These are phyloP conservation scores for Russula lepida DNA, from an alignment of 768 basidiomycete genomes.

Conservation along the genomic window DNA sequence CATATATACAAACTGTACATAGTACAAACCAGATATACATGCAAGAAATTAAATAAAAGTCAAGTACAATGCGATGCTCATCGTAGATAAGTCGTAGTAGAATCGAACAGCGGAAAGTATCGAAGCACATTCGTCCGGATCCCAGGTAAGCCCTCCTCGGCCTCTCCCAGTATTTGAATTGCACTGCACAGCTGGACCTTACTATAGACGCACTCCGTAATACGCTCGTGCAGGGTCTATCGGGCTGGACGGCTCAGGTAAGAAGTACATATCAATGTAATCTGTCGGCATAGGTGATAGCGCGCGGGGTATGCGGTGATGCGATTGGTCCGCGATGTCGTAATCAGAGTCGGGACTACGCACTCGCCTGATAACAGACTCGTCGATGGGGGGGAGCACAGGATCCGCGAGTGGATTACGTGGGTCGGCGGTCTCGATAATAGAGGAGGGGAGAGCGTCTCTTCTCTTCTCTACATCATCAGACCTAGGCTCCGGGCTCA, in stretches of 20 bases:
- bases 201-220: not conserved
- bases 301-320: not conserved
- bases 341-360: not conserved
- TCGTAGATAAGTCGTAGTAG: not conserved
- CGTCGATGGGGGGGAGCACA: not conserved
- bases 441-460: not conserved
- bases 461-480: not conserved
- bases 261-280: not conserved
- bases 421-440: not conserved
- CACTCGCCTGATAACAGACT: not conserved
- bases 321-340: not conserved
- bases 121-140: not conserved
- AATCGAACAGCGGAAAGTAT: not conserved
- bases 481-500: not conserved
- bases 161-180: not conserved
- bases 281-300: not conserved
- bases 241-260: not conserved
- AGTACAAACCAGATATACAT: not conserved
- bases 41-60: not conserved
- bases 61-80: not conserved
- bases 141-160: not conserved
- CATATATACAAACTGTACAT: not conserved
- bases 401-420: constrained; percentile 3
- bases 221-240: not conserved
- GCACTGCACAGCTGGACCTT: not conserved